Evolutionary conservation across 2,329 filamentous ascomycete genomes (phyloP), one percentile per base, ranked within the genome.

Genomic region (Apiospora aurea): DNA sequence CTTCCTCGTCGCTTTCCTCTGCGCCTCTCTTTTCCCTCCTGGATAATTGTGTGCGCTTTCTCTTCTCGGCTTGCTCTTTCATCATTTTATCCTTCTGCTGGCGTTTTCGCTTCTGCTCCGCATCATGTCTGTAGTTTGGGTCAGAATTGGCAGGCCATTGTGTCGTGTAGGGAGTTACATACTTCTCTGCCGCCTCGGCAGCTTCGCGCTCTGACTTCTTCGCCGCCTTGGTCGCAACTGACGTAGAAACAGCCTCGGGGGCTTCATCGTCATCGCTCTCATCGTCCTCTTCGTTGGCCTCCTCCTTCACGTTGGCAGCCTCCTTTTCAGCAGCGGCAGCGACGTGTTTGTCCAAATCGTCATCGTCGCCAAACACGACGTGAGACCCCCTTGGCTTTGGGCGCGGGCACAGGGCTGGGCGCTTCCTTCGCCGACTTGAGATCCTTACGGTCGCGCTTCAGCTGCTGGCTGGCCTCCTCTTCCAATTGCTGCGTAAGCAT

Each of bases 171-270:
- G 34, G 18, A 11, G 10, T 41, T 18, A 79, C 87, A 74, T 80
- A 90, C 88, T 87, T 82, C 75, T 87, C 85, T 8, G 84, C 85
- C 29, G 85, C 87, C 72, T 86, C 86, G 72, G 85, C 83, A 49
- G 85, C 84, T 18, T 82, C 84, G 73, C 86, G 83, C 0, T 83
- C 82, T 3, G 85, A 83, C 75, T 86, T 83, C 73, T 85, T 83
- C 29, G 83, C 81, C 72, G 86, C 81, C 18, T 81, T 83, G 1
- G 87, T 87, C 3, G 85, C 87, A 67, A 83, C 83, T 16, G 81
- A 79, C 1, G 87, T 87, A 0, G 88, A 90, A n/a, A 90, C 84
- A 3, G 87, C 88, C 79, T 90, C 89, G 11, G 88, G 88, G 0
- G 88, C 88, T 67, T 87, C 88, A 70, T 90, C 87, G 61, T 88